Conservation (phyloP, 768 basidiomycete genomes). For the Naganishia antarctica region DNA sequence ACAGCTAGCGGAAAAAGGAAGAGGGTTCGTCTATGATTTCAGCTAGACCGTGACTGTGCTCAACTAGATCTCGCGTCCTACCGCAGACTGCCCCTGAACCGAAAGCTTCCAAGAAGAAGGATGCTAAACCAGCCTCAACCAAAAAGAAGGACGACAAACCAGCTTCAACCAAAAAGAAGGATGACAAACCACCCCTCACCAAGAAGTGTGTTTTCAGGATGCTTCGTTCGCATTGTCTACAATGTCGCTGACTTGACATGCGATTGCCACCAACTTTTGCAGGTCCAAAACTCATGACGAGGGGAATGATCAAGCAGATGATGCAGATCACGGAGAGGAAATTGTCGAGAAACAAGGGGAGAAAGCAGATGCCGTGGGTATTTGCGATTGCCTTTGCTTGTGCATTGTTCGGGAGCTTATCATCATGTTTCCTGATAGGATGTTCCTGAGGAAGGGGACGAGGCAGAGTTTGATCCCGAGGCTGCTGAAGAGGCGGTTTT, state of each 20-base stretch:
- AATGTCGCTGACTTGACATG: too few species aligned
- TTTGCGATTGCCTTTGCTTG: too few species aligned
- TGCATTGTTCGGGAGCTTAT: conserved; percentile 2
- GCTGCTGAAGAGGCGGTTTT: conserved; percentile 25
- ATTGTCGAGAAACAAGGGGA: background rate
- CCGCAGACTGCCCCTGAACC: conserved; percentile 5
- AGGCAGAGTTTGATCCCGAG: conserved; percentile 13
- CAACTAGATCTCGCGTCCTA: too few species aligned
- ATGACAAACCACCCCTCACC: background rate
- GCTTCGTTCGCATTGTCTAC: too few species aligned
- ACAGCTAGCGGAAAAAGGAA: conserved; percentile 21
- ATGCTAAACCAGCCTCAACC: conserved; percentile 27
- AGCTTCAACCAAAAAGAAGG: conserved; percentile 14
- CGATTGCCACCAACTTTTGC: too few species aligned
- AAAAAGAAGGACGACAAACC: conserved; percentile 6
- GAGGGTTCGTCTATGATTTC: conserved; percentile 10
- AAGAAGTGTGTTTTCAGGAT: conserved; percentile 22
- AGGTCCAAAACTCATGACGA: conserved; percentile 19
- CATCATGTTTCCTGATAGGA: conserved; percentile 8
- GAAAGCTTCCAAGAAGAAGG: conserved; percentile 23
- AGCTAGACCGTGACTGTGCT: too few species aligned
- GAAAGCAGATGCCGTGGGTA: conserved; percentile 15
- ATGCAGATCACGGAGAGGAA: background rate
- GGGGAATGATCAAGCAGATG: conserved; percentile 11
- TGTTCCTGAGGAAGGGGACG: conserved; percentile 5